These are phyloP conservation scores for Urostyla sp. DNA, from an alignment of 73 alveolate genomes.

Conservation along the genomic window DNA sequence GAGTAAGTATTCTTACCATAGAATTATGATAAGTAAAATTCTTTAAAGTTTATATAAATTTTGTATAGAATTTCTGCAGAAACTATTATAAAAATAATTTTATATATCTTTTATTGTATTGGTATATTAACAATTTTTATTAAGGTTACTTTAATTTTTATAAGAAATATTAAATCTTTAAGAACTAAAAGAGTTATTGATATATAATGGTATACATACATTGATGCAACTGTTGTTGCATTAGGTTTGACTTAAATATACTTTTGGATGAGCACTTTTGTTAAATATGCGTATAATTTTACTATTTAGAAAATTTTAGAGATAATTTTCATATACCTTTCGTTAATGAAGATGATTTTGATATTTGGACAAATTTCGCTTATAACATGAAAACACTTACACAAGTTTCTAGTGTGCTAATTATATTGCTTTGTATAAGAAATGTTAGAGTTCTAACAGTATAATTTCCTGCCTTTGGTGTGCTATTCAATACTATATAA, in stretches of 20 bases:
- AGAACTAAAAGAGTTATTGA: constrained; percentile 5
- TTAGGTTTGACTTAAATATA: constrained; percentile 35
- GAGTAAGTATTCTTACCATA: constrained; percentile 21
- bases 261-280: too few species aligned
- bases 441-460: constrained; percentile 62
- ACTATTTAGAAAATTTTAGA: not conserved
- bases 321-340: constrained; percentile 52
- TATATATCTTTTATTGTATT: constrained; percentile 30
- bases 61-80: constrained; percentile 38
- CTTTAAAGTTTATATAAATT: not conserved
- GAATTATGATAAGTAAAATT: constrained; percentile 38
- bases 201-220: constrained; percentile 30
- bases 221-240: constrained; percentile 38
- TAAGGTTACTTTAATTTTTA: not conserved
- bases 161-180: constrained; percentile 17
- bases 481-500: constrained; percentile 74
- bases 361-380: constrained; percentile 12
- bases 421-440: constrained; percentile 64
- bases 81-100: constrained; percentile 14
- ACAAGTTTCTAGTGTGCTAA: constrained; percentile 48
- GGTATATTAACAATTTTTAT: constrained; percentile 35
- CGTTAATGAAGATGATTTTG: constrained; percentile 30
- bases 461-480: constrained; percentile 83
- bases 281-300: not conserved
- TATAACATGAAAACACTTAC: constrained; percentile 15